Percentiles rank a stretch among this genome's conserved stretches.
Evolutionary conservation across 2,329 filamentous ascomycete species (phyloP).

Genomic region (Coleophoma cylindrospora): DNA sequence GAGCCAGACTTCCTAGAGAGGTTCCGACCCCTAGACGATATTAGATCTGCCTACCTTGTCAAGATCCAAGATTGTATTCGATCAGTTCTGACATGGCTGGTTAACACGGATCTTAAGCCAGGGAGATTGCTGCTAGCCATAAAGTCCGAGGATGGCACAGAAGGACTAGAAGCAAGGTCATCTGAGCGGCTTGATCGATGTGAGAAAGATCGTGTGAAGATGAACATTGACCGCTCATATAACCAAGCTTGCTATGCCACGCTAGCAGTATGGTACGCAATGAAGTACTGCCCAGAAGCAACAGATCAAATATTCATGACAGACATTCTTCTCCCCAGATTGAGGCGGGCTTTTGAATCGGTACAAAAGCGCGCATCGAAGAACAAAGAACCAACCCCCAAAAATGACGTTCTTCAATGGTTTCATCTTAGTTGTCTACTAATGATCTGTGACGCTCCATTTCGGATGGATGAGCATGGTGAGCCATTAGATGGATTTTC

Average conservation of each 20-base stretch:
- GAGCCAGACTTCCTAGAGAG: slow-evolving; percentile 9
- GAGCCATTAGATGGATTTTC: slow-evolving; percentile 3
- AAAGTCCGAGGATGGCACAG: neutral
- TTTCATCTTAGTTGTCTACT: slow-evolving; percentile 11
- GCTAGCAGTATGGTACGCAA: slow-evolving; percentile 13
- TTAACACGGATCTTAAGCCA: slow-evolving; percentile 10
- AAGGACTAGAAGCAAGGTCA: slow-evolving; percentile 2
- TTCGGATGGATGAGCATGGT: neutral
- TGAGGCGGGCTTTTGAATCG: slow-evolving; percentile 6
- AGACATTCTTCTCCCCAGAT: slow-evolving; percentile 3
- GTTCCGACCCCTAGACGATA: slow-evolving; percentile 4
- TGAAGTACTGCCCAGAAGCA: slow-evolving; percentile 10
- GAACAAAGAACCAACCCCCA: slow-evolving; percentile 13
- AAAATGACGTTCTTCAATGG: slow-evolving; percentile 13
- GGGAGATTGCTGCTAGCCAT: slow-evolving; percentile 8
- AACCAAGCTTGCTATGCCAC: slow-evolving; percentile 15
- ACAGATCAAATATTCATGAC: slow-evolving; percentile 5
- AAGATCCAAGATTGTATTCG: slow-evolving; percentile 4
- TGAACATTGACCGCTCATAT: slow-evolving; percentile 10
- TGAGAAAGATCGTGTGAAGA: slow-evolving; percentile 4
- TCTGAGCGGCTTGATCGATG: slow-evolving; percentile 7
- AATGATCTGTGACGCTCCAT: slow-evolving; percentile 4
- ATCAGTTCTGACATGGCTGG: slow-evolving; percentile 8
- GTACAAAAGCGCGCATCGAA: slow-evolving; percentile 8
- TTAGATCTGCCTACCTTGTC: slow-evolving; percentile 4